Evolutionary conservation across 1,284 basidiomycete species (phyloP), one percentile per base, ranked within the genome.

Genomic region (Sutorius eximius): DNA sequence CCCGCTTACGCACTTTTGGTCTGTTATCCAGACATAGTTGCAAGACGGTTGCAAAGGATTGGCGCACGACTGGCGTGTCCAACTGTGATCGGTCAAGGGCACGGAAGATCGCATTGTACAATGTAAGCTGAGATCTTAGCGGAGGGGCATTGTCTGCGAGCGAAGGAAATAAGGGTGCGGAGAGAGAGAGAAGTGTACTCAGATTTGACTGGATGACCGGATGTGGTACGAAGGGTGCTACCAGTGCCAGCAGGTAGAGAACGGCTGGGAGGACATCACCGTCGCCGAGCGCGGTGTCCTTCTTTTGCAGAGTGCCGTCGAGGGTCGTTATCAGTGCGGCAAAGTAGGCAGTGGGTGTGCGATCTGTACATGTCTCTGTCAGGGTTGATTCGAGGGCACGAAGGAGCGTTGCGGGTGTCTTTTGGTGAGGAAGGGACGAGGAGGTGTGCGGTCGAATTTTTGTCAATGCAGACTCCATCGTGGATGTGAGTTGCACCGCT

Each of bases 1-100:
- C 95, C 60, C 88, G 85, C 73, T 87, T 95, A 54, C 97, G 85
- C 45, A 99, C 93, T 76, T 99, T 98, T 36, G 97, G 96, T 44
- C 96, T 79, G 2, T 87, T 82, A 75, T 99, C 96, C 48, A 94
- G 77, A 62, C 86, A 89, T 48, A 98, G 76, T 56, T 91, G 86
- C 45, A 99, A 77, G 45, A 96, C 77, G 22, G 86, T 85, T 33
- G 86, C 85, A 73, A 91, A 94, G 2, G 83, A 78, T 67, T 92
- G 87, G 45, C 90, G 83, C 62, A 90, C 81, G 71, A 75, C 86
- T 64, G 78, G 85, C 59, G 75, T 76, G 63, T 83, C 88, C 62
- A 95, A 73, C 37, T 91, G 86, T 3, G 85, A 77, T 18, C 82
- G 78, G 65, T 92, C 88, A 22, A 95, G 78, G 20, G 86, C 76